Conservation (phyloP, 2,329 filamentous ascomycete species). For the Beauveria medogensis region DNA sequence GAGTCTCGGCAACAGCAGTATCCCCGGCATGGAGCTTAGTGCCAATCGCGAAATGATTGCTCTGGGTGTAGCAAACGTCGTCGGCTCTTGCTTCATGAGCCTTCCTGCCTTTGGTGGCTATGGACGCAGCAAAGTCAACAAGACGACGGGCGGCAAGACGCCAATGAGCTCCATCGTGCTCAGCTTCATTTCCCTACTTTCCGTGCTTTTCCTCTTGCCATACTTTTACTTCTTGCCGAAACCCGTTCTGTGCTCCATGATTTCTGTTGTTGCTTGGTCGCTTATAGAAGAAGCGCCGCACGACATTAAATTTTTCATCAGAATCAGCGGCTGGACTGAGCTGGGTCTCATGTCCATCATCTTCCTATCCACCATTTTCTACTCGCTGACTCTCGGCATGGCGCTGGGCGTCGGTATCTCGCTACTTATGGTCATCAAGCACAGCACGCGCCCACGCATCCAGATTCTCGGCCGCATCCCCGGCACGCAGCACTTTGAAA, state of each 20-base stretch:
- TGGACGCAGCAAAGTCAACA: conserved; percentile 90
- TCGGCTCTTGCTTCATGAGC: conserved; percentile 86
- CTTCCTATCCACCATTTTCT: conserved; percentile 87
- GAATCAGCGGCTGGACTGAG: conserved; percentile 79
- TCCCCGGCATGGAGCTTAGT: conserved; percentile 75
- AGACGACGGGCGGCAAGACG: conserved; percentile 81
- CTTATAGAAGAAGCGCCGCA: conserved; percentile 92
- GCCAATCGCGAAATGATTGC: conserved; percentile 91
- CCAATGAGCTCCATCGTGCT: conserved; percentile 90
- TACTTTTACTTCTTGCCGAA: conserved; percentile 97
- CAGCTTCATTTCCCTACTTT: conserved; percentile 72
- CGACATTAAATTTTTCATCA: conserved; percentile 82
- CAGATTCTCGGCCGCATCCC: conserved; percentile 89
- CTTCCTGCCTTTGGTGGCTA: conserved; percentile 94
- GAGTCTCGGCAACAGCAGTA: conserved; percentile 61
- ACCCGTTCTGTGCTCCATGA: conserved; percentile 88
- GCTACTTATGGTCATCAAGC: conserved; percentile 78
- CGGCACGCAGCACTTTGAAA: conserved; percentile 76
- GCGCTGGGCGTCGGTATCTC: conserved; percentile 89
- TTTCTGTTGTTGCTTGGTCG: conserved; percentile 89
- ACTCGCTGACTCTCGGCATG: conserved; percentile 88
- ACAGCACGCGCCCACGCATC: conserved; percentile 86
- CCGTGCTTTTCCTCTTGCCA: conserved; percentile 73
- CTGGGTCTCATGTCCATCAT: conserved; percentile 83
- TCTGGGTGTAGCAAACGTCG: conserved; percentile 80